Evolutionary conservation across 495 filamentous ascomycete genomes (phyloP).

Genomic region (Platismatia glauca): DNA sequence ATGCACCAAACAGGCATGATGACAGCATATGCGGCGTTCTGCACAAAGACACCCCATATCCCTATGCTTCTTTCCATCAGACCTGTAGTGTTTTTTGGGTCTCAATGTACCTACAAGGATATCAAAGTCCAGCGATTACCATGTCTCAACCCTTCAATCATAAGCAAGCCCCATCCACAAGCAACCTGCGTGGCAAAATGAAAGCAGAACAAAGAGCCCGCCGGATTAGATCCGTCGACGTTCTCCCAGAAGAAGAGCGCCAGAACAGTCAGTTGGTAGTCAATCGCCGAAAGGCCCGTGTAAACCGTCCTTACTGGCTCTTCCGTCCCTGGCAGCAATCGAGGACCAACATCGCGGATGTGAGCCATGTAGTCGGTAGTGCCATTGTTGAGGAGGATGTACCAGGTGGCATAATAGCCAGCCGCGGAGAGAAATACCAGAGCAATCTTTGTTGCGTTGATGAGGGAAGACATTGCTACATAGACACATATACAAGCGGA

Average conservation of each 20-base stretch:
- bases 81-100: not conserved
- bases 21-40: slow-evolving; percentile 46
- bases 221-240: slow-evolving; percentile 42
- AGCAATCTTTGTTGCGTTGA: slow-evolving; percentile 26
- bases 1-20: slow-evolving; percentile 44
- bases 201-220: slow-evolving; percentile 38
- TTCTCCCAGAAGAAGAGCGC: slow-evolving; percentile 47
- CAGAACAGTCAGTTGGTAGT: slow-evolving; percentile 39
- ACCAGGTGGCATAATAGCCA: slow-evolving; percentile 37
- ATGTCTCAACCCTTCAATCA: slow-evolving; percentile 46
- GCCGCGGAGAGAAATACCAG: slow-evolving; percentile 37
- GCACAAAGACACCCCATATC: slow-evolving; percentile 44
- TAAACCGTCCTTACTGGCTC: slow-evolving; percentile 34
- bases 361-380: slow-evolving; percentile 28
- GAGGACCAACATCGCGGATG: slow-evolving; percentile 24
- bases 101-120: slow-evolving; percentile 37
- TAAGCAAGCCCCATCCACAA: slow-evolving; percentile 46
- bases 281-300: slow-evolving; percentile 43
- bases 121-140: slow-evolving; percentile 46
- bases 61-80: slow-evolving; percentile 32
- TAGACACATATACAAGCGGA: not conserved
- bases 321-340: slow-evolving; percentile 34
- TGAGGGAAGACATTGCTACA: slow-evolving; percentile 7
- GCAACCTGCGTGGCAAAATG: slow-evolving; percentile 47
- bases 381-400: slow-evolving; percentile 37